Base-by-base conservation (phyloP, 305 asterid genomes). In the Rubia tinctorum region DNA sequence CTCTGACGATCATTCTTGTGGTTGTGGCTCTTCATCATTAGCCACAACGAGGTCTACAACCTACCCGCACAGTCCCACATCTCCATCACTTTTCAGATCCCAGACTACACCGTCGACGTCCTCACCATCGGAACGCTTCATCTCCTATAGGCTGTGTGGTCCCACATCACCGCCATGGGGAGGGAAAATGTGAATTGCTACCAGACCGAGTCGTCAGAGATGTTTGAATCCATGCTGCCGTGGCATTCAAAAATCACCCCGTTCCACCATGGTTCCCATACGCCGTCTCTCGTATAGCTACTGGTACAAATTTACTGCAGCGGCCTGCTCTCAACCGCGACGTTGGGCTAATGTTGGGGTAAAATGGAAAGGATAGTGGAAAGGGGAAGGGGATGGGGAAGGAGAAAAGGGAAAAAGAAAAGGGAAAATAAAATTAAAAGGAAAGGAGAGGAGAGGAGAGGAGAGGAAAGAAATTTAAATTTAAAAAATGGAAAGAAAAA, bases 21-120 rank as follows among this genome's bases (percentile, higher is more conserved):
- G 79, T 94, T 98, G 22, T 95, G 99, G 99, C 86, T 95, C 75
- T 98, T 92, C 76, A 84, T 76, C 42, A 90, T 95, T 71, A 88
- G 71, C 62, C 99, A 98, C 55, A 95, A 92, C 71, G 99, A 95
- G 90, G 92, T 95, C 69, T 95, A 95, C 84, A 92, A 95, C 77
- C 96, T 95, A 65, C 98, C 99, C 71, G 99, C 98, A 47, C 99
- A 95, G 77, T 92, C 98, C 0, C 99, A 95, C 80, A 98, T 92
- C 62, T 98, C 99, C 12, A 96, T 95, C 58, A 92, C 99, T 42
- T 95, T 95, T 78, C 98, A 95, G 86, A 95, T 92, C 83, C 99
- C 98, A 4, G 99, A 95, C 68, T 95, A 95, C 78, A 95, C 99
- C 34, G 98, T 96, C 65, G 99, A 92, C 62, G 99, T 95, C 40